A percentile compares a stretch with the other conserved stretches of the same genome.
Conservation (phyloP, 371 early-diverging fungal genomes). For the Dinochytrium kinnereticum region DNA sequence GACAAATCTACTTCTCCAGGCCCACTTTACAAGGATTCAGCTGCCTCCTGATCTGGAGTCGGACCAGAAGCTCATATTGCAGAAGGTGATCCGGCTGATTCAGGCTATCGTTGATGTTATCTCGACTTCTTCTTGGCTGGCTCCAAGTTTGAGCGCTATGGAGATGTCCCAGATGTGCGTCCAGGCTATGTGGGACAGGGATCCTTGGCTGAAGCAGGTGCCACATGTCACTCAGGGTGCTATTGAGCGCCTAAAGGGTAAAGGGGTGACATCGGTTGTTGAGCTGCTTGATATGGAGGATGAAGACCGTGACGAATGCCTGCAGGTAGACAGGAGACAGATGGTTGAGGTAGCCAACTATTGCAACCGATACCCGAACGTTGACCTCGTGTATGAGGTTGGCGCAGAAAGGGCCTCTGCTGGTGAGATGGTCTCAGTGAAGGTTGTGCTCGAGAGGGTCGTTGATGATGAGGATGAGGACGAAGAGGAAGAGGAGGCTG, state of each 20-base stretch:
- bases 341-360: conserved; percentile 84
- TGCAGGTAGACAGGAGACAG: conserved; percentile 54
- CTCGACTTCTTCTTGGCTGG: conserved; percentile 89
- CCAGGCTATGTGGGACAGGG: conserved; percentile 96
- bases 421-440: conserved; percentile 63
- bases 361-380: conserved; percentile 92
- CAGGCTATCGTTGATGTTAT: conserved; percentile 97
- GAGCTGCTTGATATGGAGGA: conserved; percentile 94
- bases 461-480: conserved; percentile 74
- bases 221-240: conserved; percentile 79
- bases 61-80: conserved; percentile 79
- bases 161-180: conserved; percentile 96
- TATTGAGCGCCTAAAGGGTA: conserved; percentile 68
- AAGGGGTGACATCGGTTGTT: conserved; percentile 84
- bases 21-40: conserved; percentile 89
- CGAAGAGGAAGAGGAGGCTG: conserved; percentile 63
- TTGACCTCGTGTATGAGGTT: conserved; percentile 80
- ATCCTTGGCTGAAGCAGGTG: conserved; percentile 89
- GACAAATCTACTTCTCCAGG: conserved; percentile 88
- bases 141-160: conserved; percentile 91
- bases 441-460: conserved; percentile 80
- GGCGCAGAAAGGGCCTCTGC: conserved; percentile 57
- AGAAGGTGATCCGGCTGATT: conserved; percentile 77
- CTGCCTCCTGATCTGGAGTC: conserved; percentile 90
- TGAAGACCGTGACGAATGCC: conserved; percentile 73